These are phyloP conservation scores for Schoenoplectus triqueter DNA, from an alignment of 202 grass and related monocot species.

Conservation along the genomic window DNA sequence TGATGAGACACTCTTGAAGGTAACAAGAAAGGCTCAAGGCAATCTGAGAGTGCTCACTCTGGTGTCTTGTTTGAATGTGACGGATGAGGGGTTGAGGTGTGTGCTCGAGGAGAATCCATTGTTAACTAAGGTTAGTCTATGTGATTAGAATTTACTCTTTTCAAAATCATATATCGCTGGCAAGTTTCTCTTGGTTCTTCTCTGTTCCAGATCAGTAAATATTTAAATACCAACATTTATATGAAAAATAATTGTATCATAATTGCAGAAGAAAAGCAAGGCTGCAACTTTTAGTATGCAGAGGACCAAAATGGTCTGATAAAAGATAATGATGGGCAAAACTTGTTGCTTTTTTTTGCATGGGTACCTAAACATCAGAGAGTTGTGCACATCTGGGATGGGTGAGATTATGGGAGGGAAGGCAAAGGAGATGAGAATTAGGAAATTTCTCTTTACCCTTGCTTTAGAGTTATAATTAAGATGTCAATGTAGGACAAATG, in stretches of 20 bases:
- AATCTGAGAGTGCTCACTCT: slow-evolving; percentile 59
- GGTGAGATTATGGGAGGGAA: background rate
- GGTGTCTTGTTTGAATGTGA: slow-evolving; percentile 55
- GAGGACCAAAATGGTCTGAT: slow-evolving; percentile 8
- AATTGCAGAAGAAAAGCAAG: background rate
- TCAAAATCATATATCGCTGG: background rate
- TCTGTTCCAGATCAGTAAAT: background rate
- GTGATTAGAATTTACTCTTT: slow-evolving; percentile 17
- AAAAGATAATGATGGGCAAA: background rate
- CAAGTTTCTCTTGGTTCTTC: background rate
- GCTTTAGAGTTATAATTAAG: background rate
- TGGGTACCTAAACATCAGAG: background rate
- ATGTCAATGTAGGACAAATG: background rate
- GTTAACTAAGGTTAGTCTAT: slow-evolving; percentile 68
- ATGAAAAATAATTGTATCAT: background rate
- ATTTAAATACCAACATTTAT: background rate
- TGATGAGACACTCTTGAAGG: slow-evolving; percentile 55
- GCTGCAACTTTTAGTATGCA: background rate
- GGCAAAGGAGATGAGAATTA: background rate
- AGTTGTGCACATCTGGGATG: background rate
- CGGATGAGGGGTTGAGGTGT: slow-evolving; percentile 71
- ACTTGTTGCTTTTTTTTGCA: background rate
- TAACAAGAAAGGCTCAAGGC: slow-evolving; percentile 58
- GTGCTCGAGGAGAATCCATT: slow-evolving; percentile 66
- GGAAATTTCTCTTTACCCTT: background rate